Conservation (phyloP, 106 monocot species). For the Allium sativum region DNA sequence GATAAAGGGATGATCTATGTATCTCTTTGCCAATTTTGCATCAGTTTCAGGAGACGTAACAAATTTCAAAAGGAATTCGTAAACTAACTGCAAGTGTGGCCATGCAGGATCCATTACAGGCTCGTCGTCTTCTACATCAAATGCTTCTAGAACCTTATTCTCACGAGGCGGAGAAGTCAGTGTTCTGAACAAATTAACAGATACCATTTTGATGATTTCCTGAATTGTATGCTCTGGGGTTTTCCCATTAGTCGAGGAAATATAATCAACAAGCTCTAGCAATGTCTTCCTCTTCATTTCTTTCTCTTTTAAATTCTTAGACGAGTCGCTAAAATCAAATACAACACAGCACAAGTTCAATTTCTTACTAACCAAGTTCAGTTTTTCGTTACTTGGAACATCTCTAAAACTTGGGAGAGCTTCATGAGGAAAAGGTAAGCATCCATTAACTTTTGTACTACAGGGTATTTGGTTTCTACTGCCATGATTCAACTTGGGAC, state of each 20-base stretch:
- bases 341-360: conserved; percentile 26
- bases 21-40: conserved; percentile 28
- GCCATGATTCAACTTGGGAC: not conserved
- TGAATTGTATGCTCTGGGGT: conserved; percentile 23
- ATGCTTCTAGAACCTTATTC: conserved; percentile 22
- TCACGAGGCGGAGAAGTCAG: conserved; percentile 23
- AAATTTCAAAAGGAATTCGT: conserved; percentile 40
- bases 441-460: not conserved
- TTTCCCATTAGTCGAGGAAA: conserved; percentile 30
- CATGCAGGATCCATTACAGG: conserved; percentile 42
- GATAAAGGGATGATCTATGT: conserved; percentile 22
- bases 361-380: conserved; percentile 28
- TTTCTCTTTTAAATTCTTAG: conserved; percentile 31
- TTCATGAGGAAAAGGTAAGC: conserved; percentile 10
- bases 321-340: conserved; percentile 34
- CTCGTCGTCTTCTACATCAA: conserved; percentile 47
- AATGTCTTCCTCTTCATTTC: conserved; percentile 35
- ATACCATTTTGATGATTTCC: conserved; percentile 36
- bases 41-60: conserved; percentile 33
- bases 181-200: conserved; percentile 27
- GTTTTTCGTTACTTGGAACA: conserved; percentile 32
- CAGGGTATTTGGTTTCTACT: not conserved
- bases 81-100: conserved; percentile 39
- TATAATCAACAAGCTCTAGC: conserved; percentile 39
- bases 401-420: conserved; percentile 33